A percentile compares a stretch with the other conserved stretches of the same genome.
These are phyloP conservation scores for Neopestalotiopsis sp. DNA, from an alignment of 2,329 filamentous ascomycete genomes.

Conservation along the genomic window DNA sequence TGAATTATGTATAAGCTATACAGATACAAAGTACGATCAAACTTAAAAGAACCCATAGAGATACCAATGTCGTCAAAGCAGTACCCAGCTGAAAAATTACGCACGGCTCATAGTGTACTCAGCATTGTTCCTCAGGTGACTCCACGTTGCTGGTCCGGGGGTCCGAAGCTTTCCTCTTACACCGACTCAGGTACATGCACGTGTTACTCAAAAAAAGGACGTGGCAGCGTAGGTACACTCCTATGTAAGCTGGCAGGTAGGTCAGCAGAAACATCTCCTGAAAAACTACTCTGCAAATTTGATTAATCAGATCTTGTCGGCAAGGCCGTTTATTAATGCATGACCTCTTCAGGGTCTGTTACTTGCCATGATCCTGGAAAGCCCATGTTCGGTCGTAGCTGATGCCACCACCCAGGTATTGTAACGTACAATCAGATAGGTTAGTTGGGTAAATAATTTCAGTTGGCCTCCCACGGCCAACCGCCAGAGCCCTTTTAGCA, in stretches of 20 bases:
- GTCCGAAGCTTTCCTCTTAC: background rate
- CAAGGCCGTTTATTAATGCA: background rate
- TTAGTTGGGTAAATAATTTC: background rate
- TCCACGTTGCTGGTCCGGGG: background rate
- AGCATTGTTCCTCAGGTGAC: background rate
- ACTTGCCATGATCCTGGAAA: background rate
- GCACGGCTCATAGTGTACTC: background rate
- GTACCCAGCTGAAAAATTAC: too few relatives aligned
- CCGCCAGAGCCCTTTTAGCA: background rate
- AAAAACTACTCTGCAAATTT: background rate
- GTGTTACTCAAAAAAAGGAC: background rate
- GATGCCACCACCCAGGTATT: background rate
- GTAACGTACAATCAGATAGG: background rate
- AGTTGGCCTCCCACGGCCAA: background rate
- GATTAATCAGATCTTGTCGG: background rate
- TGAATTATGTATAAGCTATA: background rate
- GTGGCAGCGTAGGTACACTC: background rate
- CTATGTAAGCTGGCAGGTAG: background rate
- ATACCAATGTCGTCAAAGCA: background rate
- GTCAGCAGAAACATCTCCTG: background rate
- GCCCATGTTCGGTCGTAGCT: background rate
- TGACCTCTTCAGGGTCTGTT: background rate
- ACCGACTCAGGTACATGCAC: slow-evolving; percentile 4
- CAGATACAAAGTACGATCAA: background rate
- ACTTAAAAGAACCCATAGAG: background rate